Evolutionary conservation across 768 basidiomycete genomes (phyloP), one percentile per base, ranked within the genome.

Genomic region (Suillus lakei): DNA sequence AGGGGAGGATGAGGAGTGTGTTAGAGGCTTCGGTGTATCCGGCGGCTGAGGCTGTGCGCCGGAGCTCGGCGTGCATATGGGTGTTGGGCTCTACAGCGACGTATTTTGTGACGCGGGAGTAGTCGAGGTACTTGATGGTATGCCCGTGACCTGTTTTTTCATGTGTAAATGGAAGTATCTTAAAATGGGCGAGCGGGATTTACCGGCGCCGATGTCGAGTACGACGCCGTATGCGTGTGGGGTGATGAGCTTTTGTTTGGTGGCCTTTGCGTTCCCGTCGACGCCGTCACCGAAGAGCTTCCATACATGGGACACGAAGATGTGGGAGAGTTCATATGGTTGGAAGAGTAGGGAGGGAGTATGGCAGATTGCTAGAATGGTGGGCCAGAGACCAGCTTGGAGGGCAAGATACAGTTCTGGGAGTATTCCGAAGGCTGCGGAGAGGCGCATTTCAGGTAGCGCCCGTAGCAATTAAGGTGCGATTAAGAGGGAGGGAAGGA

Each of bases 51-150:
- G 90, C 91, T 5, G 73, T 72, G 1, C 70, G 72, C 26, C 86
- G 83, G 39, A 93, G 84, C 21, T 80, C 72, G 9, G 77, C 64
- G 70, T 92, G 90, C 90, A 92, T 91, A 63, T 79, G 74, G 5
- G 65, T 61, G 68, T 92, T 92, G 9, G 92, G 91, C 69, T 93
- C 91, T 15, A 93, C 72, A 0, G 91, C 91, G 59, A 92, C 78
- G 68, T 93, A 92, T 71, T 80, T 86, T 1, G 85, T 83, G 28
- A 92, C 86, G 32, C 76, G 78, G 3, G 69, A 66, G 32, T 72
- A 78, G 63, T 91, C 83, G 32, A 93, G 83, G 70, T 93, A 92
- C 34, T 79, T 79, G 18, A 83, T 77, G 0, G 84, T 85, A 70
- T 91, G 90, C 0, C 92, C 91, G 64, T 85, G 80, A 0, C 88